Conservation (phyloP, 352 stramenopile species). For the Pythium volutum region DNA sequence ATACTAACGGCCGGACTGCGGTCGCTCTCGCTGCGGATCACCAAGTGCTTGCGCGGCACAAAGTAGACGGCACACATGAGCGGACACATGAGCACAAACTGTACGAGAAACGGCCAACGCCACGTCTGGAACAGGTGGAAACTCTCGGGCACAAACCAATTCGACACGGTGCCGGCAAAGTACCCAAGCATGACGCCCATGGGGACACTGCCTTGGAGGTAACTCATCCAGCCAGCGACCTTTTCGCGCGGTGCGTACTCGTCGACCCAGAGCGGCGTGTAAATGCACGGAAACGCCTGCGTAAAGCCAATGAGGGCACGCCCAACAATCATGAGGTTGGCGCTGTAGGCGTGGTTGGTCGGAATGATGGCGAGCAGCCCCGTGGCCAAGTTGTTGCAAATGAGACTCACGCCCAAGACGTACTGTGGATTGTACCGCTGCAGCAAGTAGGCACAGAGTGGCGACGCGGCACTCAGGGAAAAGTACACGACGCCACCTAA, state of each 20-base stretch:
- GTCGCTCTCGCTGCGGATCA: slow-evolving; percentile 62
- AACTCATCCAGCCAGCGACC: slow-evolving; percentile 83
- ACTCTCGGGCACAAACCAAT: slow-evolving; percentile 73
- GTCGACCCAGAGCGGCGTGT: slow-evolving; percentile 84
- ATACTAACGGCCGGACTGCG: slow-evolving; percentile 33
- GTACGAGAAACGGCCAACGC: slow-evolving; percentile 79
- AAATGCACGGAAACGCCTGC: slow-evolving; percentile 80
- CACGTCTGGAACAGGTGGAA: slow-evolving; percentile 68
- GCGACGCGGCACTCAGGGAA: slow-evolving; percentile 64
- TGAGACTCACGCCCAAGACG: slow-evolving; percentile 69
- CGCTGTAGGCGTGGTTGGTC: slow-evolving; percentile 61
- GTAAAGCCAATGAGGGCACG: slow-evolving; percentile 79
- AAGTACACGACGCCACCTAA: slow-evolving; percentile 81
- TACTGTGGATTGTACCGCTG: slow-evolving; percentile 63
- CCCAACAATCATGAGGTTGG: slow-evolving; percentile 69
- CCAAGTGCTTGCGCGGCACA: slow-evolving; percentile 70
- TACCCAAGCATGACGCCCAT: slow-evolving; percentile 88
- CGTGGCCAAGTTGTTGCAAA: slow-evolving; percentile 75
- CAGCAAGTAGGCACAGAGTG: slow-evolving; percentile 70
- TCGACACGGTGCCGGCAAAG: slow-evolving; percentile 79
- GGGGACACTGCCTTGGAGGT: slow-evolving; percentile 78
- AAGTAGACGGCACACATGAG: slow-evolving; percentile 83
- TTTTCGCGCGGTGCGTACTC: slow-evolving; percentile 77
- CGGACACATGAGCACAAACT: slow-evolving; percentile 72
- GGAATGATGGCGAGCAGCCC: slow-evolving; percentile 72